phyloP scores from a whole-genome alignment of 192 early-diverging fungal species.

The Mortierella antarctica region DNA sequence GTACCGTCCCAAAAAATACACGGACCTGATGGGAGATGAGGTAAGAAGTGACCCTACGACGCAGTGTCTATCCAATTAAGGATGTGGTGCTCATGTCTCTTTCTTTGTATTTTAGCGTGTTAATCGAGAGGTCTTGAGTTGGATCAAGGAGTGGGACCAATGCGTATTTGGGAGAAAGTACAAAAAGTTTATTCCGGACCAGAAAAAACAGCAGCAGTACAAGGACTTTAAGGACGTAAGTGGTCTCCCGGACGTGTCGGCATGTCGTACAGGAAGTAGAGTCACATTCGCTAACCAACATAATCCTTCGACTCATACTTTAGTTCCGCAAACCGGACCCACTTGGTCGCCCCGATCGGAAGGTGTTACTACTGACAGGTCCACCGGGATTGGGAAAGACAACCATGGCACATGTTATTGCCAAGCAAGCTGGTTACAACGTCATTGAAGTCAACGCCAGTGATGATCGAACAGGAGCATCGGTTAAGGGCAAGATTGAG shows the following conservation, averaged over 20 bases:
- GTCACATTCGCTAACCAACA: neutral
- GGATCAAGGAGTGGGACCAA: slow-evolving; percentile 97
- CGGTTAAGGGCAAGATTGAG: slow-evolving; percentile 77
- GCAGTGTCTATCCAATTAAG: neutral
- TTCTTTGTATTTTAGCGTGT: slow-evolving; percentile 57
- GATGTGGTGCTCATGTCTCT: neutral
- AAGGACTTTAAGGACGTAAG: slow-evolving; percentile 34
- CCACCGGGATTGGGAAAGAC: slow-evolving; percentile 98
- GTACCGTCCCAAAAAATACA: slow-evolving; percentile 82
- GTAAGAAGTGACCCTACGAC: slow-evolving; percentile 34
- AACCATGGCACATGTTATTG: slow-evolving; percentile 93
- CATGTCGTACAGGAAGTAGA: too few relatives aligned
- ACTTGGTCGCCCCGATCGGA: slow-evolving; percentile 43
- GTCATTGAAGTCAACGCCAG: slow-evolving; percentile 95
- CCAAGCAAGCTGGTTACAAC: slow-evolving; percentile 90
- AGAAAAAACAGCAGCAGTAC: slow-evolving; percentile 27
- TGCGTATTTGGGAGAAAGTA: slow-evolving; percentile 85
- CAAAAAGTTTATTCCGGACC: slow-evolving; percentile 39
- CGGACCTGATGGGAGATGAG: slow-evolving; percentile 93
- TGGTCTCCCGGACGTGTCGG: neutral
- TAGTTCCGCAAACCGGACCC: slow-evolving; percentile 51
- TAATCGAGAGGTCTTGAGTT: slow-evolving; percentile 88
- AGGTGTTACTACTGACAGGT: slow-evolving; percentile 81
- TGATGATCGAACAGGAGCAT: slow-evolving; percentile 91
- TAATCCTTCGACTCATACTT: neutral